Conservation (phyloP, 2,329 filamentous ascomycete genomes). For the Aspergillus thermomutatus region DNA sequence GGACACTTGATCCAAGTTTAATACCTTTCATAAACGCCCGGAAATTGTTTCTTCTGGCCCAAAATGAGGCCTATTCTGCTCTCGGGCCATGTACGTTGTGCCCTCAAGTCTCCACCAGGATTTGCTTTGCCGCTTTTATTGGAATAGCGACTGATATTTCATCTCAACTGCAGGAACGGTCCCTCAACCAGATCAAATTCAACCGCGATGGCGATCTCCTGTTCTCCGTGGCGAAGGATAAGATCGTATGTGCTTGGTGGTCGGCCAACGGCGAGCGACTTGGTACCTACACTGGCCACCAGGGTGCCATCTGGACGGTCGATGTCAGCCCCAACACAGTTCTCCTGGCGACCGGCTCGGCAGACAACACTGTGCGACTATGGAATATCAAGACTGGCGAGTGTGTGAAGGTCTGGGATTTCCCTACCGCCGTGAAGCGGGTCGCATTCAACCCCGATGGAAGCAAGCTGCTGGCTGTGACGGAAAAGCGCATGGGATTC, state of each 20-base stretch:
- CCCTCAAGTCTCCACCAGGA: constrained; percentile 8
- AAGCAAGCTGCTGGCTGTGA: constrained; percentile 83
- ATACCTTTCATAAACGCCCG: constrained; percentile 6
- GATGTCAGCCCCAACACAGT: constrained; percentile 91
- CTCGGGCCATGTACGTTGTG: constrained; percentile 72
- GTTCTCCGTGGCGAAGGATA: constrained; percentile 94
- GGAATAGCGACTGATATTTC: constrained; percentile 15
- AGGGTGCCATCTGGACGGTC: constrained; percentile 98
- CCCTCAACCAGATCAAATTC: constrained; percentile 93
- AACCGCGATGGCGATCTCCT: constrained; percentile 94
- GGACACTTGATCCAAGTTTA: constrained; percentile 14
- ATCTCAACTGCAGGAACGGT: constrained; percentile 63
- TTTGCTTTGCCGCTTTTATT: constrained; percentile 1
- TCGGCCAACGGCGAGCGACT: constrained; percentile 96
- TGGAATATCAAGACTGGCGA: constrained; percentile 95
- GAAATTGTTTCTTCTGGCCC: constrained; percentile 23
- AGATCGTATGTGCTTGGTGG: constrained; percentile 95
- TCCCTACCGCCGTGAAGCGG: constrained; percentile 93
- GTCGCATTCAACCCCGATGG: constrained; percentile 97
- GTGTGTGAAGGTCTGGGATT: constrained; percentile 96
- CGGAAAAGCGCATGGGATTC: constrained; percentile 97
- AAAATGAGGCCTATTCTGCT: constrained; percentile 96
- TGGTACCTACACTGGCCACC: constrained; percentile 93
- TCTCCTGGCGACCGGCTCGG: constrained; percentile 89
- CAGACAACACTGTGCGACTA: constrained; percentile 95